A percentile compares a stretch with the other conserved stretches of the same genome.
Evolutionary conservation across 2,329 filamentous ascomycete genomes (phyloP).

Genomic region (Stagonosporopsis chrysanthemi): DNA sequence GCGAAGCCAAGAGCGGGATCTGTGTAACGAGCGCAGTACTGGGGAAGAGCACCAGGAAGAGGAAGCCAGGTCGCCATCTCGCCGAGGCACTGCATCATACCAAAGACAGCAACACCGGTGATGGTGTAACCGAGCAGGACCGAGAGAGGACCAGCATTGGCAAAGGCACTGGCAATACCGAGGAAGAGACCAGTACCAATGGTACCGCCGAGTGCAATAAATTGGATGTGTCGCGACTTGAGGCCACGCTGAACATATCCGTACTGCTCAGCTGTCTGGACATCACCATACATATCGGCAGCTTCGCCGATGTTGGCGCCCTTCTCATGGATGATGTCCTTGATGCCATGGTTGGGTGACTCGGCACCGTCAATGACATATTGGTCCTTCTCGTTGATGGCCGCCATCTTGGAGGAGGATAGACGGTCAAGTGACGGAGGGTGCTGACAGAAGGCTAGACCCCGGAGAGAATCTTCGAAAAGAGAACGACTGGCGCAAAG

Average conservation of each 20-base stretch:
- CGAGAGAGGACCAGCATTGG: slow-evolving; percentile 44
- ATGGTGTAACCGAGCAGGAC: slow-evolving; percentile 48
- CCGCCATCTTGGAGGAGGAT: slow-evolving; percentile 30
- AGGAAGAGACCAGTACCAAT: slow-evolving; percentile 54
- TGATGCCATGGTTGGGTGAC: slow-evolving; percentile 31
- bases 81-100: slow-evolving; percentile 54
- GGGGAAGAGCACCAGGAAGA: slow-evolving; percentile 48
- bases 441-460: slow-evolving; percentile 12
- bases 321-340: slow-evolving; percentile 35
- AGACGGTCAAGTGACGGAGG: background rate
- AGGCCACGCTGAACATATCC: slow-evolving; percentile 61
- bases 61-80: slow-evolving; percentile 54
- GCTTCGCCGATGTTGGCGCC: slow-evolving; percentile 54
- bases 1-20: slow-evolving; percentile 53
- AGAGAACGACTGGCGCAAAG: slow-evolving; percentile 24
- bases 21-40: slow-evolving; percentile 52
- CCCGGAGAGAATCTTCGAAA: slow-evolving; percentile 9
- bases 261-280: slow-evolving; percentile 59
- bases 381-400: slow-evolving; percentile 38
- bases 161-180: slow-evolving; percentile 45
- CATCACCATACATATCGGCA: slow-evolving; percentile 61
- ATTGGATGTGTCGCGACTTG: slow-evolving; percentile 64
- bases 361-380: slow-evolving; percentile 27
- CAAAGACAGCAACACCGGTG: slow-evolving; percentile 45
- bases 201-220: slow-evolving; percentile 67